Base-by-base conservation (phyloP, 1,284 basidiomycete genomes). In the Porogramme epimiltina region DNA sequence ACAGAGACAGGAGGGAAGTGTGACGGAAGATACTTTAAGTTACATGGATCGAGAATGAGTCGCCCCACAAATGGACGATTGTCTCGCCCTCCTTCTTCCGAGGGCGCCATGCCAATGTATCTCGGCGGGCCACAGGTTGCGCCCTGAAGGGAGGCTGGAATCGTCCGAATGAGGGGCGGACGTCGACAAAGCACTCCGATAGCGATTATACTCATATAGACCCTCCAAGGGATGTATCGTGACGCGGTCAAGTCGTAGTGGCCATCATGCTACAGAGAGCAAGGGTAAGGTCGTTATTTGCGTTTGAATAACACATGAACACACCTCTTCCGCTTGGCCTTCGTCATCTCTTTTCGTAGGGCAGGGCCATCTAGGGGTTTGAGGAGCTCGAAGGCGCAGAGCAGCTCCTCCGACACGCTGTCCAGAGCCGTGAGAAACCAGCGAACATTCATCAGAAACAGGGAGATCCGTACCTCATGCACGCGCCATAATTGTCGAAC, bases 341-440 rank as follows among this genome's bases (percentile, higher is more conserved):
- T 98, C 26, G 93, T 95, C 95, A 99, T 98, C 71, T 98, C 96
- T 75, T 98, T 99, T 65, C 95, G 93, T 61, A 98, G 73, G 42
- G 95, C 95, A 16, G 94, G 89, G 3, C 93, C 94, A 65, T 98
- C 96, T 61, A 99, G 78, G 5, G 96, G 96, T 70, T 98, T 98
- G 57, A 99, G 83, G 50, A 99, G 78, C 72, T 99, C 96, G 65
- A 99, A 99, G 13, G 97, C 96, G 66, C 97, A 99, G 34, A 99
- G 76, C 51, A 99, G 73, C 70, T 99, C 97, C 73, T 98, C 96
- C 15, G 95, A 98, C 8, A 99, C 96, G 64, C 91, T 93, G 76
- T 42, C 46, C 59, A 54, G 34, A 57, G 61, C 56, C 25, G 41
- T 65, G 57, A 55, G 46, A 49, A 34, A 57, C 37, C 37, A 22